Percentiles rank a stretch among this genome's conserved stretches.
These are phyloP conservation scores for Avena insularis DNA, from an alignment of 176 grass and related monocot genomes.

Conservation along the genomic window DNA sequence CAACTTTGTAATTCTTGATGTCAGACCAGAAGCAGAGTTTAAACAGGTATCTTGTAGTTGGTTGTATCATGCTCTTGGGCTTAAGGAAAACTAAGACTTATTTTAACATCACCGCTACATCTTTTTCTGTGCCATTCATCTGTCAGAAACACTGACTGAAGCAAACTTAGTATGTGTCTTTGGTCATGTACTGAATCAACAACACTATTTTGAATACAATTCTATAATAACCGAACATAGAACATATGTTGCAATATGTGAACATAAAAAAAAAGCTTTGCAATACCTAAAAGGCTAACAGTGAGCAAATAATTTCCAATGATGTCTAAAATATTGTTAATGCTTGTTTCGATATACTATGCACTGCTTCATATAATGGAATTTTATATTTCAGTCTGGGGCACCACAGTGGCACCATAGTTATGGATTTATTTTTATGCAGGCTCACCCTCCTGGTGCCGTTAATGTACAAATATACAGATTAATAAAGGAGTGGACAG, in stretches of 20 bases:
- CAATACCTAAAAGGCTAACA: background rate
- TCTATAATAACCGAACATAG: background rate
- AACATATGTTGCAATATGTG: background rate
- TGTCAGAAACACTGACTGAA: background rate
- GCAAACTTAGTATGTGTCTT: background rate
- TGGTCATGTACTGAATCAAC: constrained; percentile 1
- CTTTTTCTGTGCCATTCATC: background rate
- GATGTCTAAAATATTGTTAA: background rate
- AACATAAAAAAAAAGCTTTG: background rate
- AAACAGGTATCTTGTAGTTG: constrained; percentile 63
- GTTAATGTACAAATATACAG: constrained; percentile 99
- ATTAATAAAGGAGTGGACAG: constrained; percentile 99
- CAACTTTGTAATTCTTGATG: constrained; percentile 95
- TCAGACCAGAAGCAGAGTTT: constrained; percentile 90
- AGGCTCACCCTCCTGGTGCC: constrained; percentile 91
- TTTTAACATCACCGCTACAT: background rate
- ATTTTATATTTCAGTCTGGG: background rate
- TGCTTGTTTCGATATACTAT: constrained; percentile 19
- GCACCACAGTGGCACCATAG: background rate
- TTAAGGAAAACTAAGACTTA: constrained; percentile 9
- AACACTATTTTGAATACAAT: constrained; percentile 10
- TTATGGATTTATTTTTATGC: constrained; percentile 39
- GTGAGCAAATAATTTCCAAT: background rate
- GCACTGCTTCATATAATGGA: background rate
- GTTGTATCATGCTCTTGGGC: background rate